phyloP scores from a whole-genome alignment of 2,329 filamentous ascomycete species.

The Colletotrichum abscissum region DNA sequence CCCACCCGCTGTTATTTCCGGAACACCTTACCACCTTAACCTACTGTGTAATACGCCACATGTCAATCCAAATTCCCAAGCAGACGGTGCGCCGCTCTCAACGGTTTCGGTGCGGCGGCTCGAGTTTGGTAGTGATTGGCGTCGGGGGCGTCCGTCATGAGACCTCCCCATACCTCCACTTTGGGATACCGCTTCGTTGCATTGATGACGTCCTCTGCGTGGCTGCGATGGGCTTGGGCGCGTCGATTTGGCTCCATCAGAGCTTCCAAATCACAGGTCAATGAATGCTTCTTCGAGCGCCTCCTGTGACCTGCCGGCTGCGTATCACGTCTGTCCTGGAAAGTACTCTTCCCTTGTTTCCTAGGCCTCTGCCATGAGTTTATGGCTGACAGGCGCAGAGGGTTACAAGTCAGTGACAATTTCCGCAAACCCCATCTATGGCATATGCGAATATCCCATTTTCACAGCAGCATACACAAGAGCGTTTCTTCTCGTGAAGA shows the following conservation, averaged over 20 bases:
- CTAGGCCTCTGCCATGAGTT: neutral
- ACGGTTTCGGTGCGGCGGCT: constrained; percentile 14
- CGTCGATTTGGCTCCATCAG: constrained; percentile 3
- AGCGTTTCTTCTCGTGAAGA: neutral
- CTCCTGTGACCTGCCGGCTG: neutral
- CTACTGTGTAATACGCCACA: constrained; percentile 10
- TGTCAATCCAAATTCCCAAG: neutral
- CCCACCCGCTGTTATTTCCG: constrained; percentile 22
- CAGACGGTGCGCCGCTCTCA: constrained; percentile 4
- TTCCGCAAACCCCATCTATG: neutral
- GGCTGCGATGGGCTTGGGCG: neutral
- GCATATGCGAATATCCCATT: neutral
- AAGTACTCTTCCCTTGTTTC: neutral
- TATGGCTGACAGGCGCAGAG: neutral
- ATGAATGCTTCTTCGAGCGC: neutral
- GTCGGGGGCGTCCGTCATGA: neutral
- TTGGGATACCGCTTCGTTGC: neutral
- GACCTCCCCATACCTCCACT: neutral
- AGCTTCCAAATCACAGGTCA: neutral
- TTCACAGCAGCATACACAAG: neutral
- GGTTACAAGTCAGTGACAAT: neutral
- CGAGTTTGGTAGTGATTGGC: constrained; percentile 8
- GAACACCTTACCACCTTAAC: neutral
- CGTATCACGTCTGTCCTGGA: neutral
- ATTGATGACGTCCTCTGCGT: constrained; percentile 14